Percentiles rank a stretch among this genome's conserved stretches.
These are phyloP conservation scores for Spiraea crenata DNA, from an alignment of 331 rosid genomes.

Conservation along the genomic window DNA sequence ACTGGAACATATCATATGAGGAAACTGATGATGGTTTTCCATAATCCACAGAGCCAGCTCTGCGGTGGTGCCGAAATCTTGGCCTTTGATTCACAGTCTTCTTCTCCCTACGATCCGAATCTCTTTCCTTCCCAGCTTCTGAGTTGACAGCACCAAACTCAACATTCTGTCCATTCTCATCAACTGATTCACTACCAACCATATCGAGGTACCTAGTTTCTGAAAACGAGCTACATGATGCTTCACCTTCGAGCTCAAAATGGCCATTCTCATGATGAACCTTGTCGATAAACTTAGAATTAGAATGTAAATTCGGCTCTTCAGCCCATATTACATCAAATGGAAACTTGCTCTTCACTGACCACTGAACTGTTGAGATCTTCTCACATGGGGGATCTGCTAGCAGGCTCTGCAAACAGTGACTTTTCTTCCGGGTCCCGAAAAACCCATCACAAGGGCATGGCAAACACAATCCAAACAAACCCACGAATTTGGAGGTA, in stretches of 20 bases:
- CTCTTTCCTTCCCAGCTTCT: slow-evolving; percentile 13
- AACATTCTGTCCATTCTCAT: slow-evolving; percentile 4
- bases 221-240: slow-evolving; percentile 12
- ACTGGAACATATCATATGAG: slow-evolving; percentile 19
- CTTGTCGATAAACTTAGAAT: slow-evolving; percentile 4
- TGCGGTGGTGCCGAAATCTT: slow-evolving; percentile 27
- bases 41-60: slow-evolving; percentile 9
- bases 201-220: slow-evolving; percentile 3
- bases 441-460: slow-evolving; percentile 44
- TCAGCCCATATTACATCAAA: slow-evolving; percentile 27
- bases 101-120: slow-evolving; percentile 19
- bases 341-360: slow-evolving; percentile 32
- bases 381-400: slow-evolving; percentile 33
- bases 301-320: slow-evolving; percentile 3
- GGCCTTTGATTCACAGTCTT: slow-evolving; percentile 16
- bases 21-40: slow-evolving; percentile 21
- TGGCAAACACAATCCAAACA: slow-evolving; percentile 45
- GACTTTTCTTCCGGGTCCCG: slow-evolving; percentile 28
- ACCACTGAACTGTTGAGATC: slow-evolving; percentile 25
- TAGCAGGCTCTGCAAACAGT: slow-evolving; percentile 37
- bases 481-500: slow-evolving; percentile 34
- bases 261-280: slow-evolving; percentile 19
- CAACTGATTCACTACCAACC: slow-evolving; percentile 12
- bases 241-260: slow-evolving; percentile 31
- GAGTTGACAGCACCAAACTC: slow-evolving; percentile 9